A percentile compares a stretch with the other conserved stretches of the same genome.
Conservation (phyloP, 441 rosid species). For the Corymbia citriodora region DNA sequence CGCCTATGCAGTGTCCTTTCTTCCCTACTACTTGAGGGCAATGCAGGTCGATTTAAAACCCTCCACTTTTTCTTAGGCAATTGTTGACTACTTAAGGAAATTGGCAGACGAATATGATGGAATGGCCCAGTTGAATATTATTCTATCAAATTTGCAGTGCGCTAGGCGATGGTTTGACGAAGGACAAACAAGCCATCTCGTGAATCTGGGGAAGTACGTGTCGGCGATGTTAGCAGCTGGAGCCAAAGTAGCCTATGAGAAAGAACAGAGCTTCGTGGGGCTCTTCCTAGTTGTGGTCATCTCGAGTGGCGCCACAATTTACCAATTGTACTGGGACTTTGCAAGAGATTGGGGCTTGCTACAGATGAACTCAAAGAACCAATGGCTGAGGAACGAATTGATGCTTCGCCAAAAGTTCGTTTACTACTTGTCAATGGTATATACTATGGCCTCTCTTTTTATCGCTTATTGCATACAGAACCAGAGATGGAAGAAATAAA, state of each 20-base stretch:
- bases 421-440: constrained; percentile 97
- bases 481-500: neutral
- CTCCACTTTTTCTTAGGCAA: neutral
- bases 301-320: constrained; percentile 86
- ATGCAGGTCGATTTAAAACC: constrained; percentile 61
- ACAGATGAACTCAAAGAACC: constrained; percentile 78
- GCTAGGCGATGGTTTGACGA: constrained; percentile 98
- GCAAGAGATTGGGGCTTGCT: constrained; percentile 99
- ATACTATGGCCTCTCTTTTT: neutral
- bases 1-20: constrained; percentile 93
- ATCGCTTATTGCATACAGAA: neutral
- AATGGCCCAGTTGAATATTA: neutral
- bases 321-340: constrained; percentile 99
- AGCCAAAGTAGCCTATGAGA: constrained; percentile 89
- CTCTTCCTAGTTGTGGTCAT: constrained; percentile 70
- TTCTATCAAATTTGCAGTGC: constrained; percentile 49
- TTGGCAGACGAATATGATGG: neutral
- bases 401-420: constrained; percentile 82
- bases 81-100: neutral
- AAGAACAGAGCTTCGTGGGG: constrained; percentile 65
- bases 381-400: constrained; percentile 95
- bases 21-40: constrained; percentile 99
- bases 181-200: constrained; percentile 69
- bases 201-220: constrained; percentile 92
- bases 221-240: constrained; percentile 99